Evolutionary conservation across 1,139 yeast genomes (phyloP).

Genomic region (Kurtzmaniella quercitrusa): DNA sequence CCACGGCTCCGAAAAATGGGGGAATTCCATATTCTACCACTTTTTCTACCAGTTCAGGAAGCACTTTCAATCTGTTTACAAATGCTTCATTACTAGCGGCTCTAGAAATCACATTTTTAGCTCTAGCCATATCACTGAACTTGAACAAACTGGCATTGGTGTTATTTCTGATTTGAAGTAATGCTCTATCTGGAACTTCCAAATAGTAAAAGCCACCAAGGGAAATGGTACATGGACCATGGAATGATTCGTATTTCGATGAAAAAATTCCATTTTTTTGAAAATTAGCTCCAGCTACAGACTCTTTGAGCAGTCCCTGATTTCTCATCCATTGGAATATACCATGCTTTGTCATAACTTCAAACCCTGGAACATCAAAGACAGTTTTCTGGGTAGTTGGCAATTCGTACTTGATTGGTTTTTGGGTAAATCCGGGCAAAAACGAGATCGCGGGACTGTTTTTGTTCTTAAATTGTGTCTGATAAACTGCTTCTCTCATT

Average conservation of each 20-base stretch:
- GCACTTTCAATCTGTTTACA: constrained; percentile 27
- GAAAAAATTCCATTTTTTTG: constrained; percentile 31
- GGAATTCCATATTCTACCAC: constrained; percentile 51
- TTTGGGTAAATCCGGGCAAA: constrained; percentile 58
- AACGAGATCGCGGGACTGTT: constrained; percentile 46
- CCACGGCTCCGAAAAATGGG: constrained; percentile 65
- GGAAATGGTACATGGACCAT: constrained; percentile 44
- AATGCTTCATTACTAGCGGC: constrained; percentile 17
- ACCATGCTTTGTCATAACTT: constrained; percentile 19
- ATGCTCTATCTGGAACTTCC: constrained; percentile 31
- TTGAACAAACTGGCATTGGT: constrained; percentile 25
- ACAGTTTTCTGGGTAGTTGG: constrained; percentile 23
- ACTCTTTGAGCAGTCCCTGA: constrained; percentile 26
- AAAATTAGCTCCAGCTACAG: constrained; percentile 35
- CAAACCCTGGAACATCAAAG: constrained; percentile 58
- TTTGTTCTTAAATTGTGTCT: constrained; percentile 16
- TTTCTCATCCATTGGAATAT: constrained; percentile 25
- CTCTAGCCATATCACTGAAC: constrained; percentile 26
- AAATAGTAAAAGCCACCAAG: constrained; percentile 62
- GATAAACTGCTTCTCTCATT: constrained; percentile 9
- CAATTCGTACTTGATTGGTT: constrained; percentile 31
- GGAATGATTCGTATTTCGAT: constrained; percentile 34
- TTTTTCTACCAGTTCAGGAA: constrained; percentile 23
- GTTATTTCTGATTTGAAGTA: constrained; percentile 40
- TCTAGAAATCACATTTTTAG: constrained; percentile 14